phyloP scores from a whole-genome alignment of 352 stramenopile species.

The Pythium graminicola region DNA sequence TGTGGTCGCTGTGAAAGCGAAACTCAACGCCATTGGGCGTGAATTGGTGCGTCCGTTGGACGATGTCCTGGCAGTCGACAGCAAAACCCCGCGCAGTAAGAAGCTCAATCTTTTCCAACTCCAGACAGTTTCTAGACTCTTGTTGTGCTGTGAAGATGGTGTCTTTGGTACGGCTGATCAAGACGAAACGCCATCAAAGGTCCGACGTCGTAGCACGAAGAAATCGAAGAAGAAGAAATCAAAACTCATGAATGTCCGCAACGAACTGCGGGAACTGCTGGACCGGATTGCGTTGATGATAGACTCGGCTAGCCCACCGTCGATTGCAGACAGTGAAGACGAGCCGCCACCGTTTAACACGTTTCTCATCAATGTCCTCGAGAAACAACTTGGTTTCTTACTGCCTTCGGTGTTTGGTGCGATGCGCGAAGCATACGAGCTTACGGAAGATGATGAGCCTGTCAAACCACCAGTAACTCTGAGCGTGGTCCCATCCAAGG shows the following conservation, averaged over 20 bases:
- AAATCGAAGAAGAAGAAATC: conserved; percentile 33
- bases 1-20: not conserved
- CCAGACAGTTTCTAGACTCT: conserved; percentile 51
- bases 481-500: not conserved
- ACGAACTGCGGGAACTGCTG: conserved; percentile 59
- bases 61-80: conserved; percentile 14
- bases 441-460: conserved; percentile 33
- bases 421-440: conserved; percentile 50
- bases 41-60: conserved; percentile 12
- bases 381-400: conserved; percentile 31
- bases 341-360: conserved; percentile 61
- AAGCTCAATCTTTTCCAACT: conserved; percentile 60
- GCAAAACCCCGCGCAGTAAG: conserved; percentile 20
- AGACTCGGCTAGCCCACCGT: conserved; percentile 59
- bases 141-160: conserved; percentile 30
- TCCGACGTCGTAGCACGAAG: not conserved
- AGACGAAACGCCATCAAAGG: not conserved
- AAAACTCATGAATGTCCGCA: conserved; percentile 21
- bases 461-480: not conserved
- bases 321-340: conserved; percentile 55
- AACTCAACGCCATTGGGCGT: conserved; percentile 13
- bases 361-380: conserved; percentile 51
- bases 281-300: conserved; percentile 70
- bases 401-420: conserved; percentile 45
- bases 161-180: not conserved